phyloP scores from a whole-genome alignment of 768 basidiomycete species.

The Rhodotorula babjevae region DNA sequence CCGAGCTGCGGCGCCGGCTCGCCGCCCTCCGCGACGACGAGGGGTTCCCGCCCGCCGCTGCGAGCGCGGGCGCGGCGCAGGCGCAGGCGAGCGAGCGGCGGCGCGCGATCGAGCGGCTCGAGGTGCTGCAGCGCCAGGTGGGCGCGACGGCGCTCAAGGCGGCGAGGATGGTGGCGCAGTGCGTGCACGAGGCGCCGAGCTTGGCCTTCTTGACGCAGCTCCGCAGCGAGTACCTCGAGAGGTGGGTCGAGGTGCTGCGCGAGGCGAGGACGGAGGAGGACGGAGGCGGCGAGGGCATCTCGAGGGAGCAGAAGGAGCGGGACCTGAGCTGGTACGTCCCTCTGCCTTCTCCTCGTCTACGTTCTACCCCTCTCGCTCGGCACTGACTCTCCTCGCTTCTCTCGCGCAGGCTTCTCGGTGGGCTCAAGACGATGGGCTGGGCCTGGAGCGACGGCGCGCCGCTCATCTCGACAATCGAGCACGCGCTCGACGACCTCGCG shows the following conservation, averaged over 20 bases:
- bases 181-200: constrained; percentile 31
- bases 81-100: neutral
- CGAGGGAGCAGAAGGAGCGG: constrained; percentile 5
- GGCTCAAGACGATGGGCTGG: constrained; percentile 36
- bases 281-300: constrained; percentile 19
- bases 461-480: constrained; percentile 13
- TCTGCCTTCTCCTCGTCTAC: neutral
- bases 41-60: neutral
- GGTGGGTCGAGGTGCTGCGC: constrained; percentile 22
- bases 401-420: constrained; percentile 23
- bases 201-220: constrained; percentile 32
- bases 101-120: constrained; percentile 16
- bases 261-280: constrained; percentile 25
- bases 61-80: neutral
- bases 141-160: constrained; percentile 19
- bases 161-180: constrained; percentile 33
- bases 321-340: constrained; percentile 25
- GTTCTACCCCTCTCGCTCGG: no score
- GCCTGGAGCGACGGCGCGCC: constrained; percentile 18
- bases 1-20: constrained; percentile 31
- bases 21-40: neutral
- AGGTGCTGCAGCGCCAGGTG: constrained; percentile 16
- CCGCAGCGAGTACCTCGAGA: constrained; percentile 26
- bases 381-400: fast-evolving
- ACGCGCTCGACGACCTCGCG: constrained; percentile 2